Evolutionary conservation across 2,329 filamentous ascomycete species (phyloP).

Genomic region (Phymatotrichopsis omnivora): DNA sequence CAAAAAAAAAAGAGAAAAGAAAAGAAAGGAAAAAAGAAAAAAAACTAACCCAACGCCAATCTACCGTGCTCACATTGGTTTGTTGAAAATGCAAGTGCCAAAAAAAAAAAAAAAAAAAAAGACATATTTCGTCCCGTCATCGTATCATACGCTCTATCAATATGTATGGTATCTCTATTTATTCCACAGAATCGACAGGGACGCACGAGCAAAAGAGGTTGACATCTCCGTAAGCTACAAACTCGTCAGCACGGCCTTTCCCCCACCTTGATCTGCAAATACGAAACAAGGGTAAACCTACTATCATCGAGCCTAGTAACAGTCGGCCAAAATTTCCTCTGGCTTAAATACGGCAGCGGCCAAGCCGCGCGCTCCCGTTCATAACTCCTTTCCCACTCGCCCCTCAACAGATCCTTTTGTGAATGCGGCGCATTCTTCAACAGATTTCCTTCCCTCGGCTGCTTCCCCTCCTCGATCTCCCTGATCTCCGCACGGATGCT

Average conservation of each 20-base stretch:
- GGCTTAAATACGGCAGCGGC: slow-evolving; percentile 66
- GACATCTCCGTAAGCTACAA: slow-evolving; percentile 69
- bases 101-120: neutral
- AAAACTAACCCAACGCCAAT: slow-evolving; percentile 2
- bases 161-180: slow-evolving; percentile 5
- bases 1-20: slow-evolving; percentile 7
- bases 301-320: slow-evolving; percentile 81
- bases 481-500: slow-evolving; percentile 76
- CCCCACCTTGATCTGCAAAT: neutral
- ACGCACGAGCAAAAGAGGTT: slow-evolving; percentile 94
- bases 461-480: slow-evolving; percentile 67
- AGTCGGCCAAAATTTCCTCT: slow-evolving; percentile 97
- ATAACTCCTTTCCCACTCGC: slow-evolving; percentile 76
- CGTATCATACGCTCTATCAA: neutral
- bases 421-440: slow-evolving; percentile 85
- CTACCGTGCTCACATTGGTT: neutral
- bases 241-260: slow-evolving; percentile 32
- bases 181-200: slow-evolving; percentile 46
- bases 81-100: neutral
- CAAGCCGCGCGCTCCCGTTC: slow-evolving; percentile 75
- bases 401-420: slow-evolving; percentile 63
- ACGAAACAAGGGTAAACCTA: slow-evolving; percentile 41
- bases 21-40: neutral
- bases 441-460: slow-evolving; percentile 67
- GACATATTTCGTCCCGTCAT: neutral